Evolutionary conservation across 2,329 filamentous ascomycete genomes (phyloP), one percentile per base, ranked within the genome.

Genomic region (Claviceps cyperi): DNA sequence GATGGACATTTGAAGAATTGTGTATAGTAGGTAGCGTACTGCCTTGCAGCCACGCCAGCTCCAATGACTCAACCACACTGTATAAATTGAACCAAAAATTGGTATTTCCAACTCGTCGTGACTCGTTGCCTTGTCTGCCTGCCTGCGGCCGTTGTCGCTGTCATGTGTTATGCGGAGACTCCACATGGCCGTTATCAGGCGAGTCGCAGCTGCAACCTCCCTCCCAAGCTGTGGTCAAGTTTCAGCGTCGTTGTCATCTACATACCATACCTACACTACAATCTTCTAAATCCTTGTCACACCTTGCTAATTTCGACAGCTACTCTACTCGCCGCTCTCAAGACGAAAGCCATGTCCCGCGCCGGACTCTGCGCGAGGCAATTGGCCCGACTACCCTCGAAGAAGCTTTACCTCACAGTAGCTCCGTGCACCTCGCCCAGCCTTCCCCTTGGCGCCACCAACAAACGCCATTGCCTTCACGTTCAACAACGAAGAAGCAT

Each of bases 301-400:
- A 24, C 22, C 1, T 14, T 17, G 13, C 11, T 4, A 21, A 22
- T 11, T 22, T 19, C 39, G n/a, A 41, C 8, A 11, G 17, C 9
- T 32, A 32, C 9, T 11, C 9, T 11, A 32, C 9, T 5, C 38
- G 15, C 8, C 17, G 38, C 38, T 17, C 36, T 38, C 36, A n/a
- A 5, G n/a, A 17, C 38, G 4, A 32, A 14, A 24, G 19, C 43
- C 28, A 52, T 52, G 50, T 52, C 43, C 35, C 50, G 43, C 39
- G 39, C 45, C 14, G 44, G 19, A 5, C n/a, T 52, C 11, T 43
- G 47, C 32, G 40, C 47, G 35, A 37, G 43, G 32, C 50, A 19
- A 13, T 36, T 47, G 17, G 43, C 19, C 35, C 38, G 21, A 17
- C 19, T 32, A 1, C 7, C 44, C 13, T 35, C 4, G 15, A 43